A percentile compares a stretch with the other conserved stretches of the same genome.
phyloP scores from a whole-genome alignment of 2,329 filamentous ascomycete genomes.

The Paraconiothyrium brasiliense region DNA sequence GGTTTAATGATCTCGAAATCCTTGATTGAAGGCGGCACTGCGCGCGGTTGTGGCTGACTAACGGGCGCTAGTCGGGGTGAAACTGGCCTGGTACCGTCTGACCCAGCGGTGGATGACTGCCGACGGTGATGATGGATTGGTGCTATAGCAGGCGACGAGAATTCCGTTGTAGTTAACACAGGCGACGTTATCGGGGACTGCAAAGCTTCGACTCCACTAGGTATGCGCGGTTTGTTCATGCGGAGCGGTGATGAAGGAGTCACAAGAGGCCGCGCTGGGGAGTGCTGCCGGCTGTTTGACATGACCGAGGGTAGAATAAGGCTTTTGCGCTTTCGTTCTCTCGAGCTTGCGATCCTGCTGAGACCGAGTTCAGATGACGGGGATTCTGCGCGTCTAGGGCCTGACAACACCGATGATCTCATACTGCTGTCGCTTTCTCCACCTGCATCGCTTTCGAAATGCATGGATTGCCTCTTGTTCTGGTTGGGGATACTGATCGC shows the following conservation, averaged over 20 bases:
- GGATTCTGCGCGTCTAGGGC: slow-evolving; percentile 81
- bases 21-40: slow-evolving; percentile 94
- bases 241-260: slow-evolving; percentile 87
- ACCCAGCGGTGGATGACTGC: slow-evolving; percentile 90
- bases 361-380: slow-evolving; percentile 88
- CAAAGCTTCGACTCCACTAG: slow-evolving; percentile 69
- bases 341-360: slow-evolving; percentile 77
- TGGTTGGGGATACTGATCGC: slow-evolving; percentile 65
- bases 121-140: slow-evolving; percentile 77
- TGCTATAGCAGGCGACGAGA: slow-evolving; percentile 74
- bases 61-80: slow-evolving; percentile 84
- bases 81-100: slow-evolving; percentile 71
- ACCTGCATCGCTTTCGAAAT: slow-evolving; percentile 83
- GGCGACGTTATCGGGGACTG: slow-evolving; percentile 91
- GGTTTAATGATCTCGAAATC: slow-evolving; percentile 99
- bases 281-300: slow-evolving; percentile 81
- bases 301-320: slow-evolving; percentile 81
- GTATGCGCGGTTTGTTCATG: slow-evolving; percentile 80
- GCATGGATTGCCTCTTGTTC: slow-evolving; percentile 78
- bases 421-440: slow-evolving; percentile 90
- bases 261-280: slow-evolving; percentile 77
- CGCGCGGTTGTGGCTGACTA: slow-evolving; percentile 83
- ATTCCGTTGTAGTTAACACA: slow-evolving; percentile 82
- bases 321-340: slow-evolving; percentile 86
- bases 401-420: slow-evolving; percentile 79